Conservation (phyloP, 129 eudicot species). For the Deinandra increscens region DNA sequence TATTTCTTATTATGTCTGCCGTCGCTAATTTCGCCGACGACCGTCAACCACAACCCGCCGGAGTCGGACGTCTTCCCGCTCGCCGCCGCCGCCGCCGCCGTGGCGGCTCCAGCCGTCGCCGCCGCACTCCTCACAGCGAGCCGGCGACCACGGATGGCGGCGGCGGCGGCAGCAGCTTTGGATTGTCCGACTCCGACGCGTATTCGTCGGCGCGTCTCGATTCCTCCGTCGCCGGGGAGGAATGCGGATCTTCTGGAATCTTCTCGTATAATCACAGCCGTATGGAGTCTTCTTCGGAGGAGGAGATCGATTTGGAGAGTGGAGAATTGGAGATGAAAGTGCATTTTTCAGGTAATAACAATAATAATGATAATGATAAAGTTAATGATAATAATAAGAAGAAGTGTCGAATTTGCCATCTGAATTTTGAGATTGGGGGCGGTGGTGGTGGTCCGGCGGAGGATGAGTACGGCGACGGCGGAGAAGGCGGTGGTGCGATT, state of each 20-base stretch:
- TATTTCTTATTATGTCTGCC: slow-evolving; percentile 21
- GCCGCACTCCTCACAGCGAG: slow-evolving; percentile 30
- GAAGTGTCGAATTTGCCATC: slow-evolving; percentile 64
- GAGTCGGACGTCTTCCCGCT: slow-evolving; percentile 16
- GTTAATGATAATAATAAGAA: no score
- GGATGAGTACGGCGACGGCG: slow-evolving; percentile 22
- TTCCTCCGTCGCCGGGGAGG: slow-evolving; percentile 37
- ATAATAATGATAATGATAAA: no score
- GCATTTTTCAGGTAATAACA: slow-evolving; percentile 32
- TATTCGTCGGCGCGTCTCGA: slow-evolving; percentile 31
- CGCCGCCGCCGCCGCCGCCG: slow-evolving; percentile 37
- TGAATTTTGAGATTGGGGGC: slow-evolving; percentile 36
- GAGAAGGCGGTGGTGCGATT: slow-evolving; percentile 34
- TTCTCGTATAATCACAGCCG: slow-evolving; percentile 36
- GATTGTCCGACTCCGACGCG: slow-evolving; percentile 47
- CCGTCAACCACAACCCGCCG: slow-evolving; percentile 5
- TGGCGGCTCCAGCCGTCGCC: slow-evolving; percentile 25
- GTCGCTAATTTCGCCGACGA: slow-evolving; percentile 10
- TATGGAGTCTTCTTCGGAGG: slow-evolving; percentile 26
- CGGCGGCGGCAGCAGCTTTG: slow-evolving; percentile 48
- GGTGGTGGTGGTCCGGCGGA: slow-evolving; percentile 22
- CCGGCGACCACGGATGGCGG: slow-evolving; percentile 33
- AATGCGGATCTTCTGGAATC: slow-evolving; percentile 39
- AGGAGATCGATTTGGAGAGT: slow-evolving; percentile 60
- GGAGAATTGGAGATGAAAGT: slow-evolving; percentile 63